Conservation (phyloP, 371 early-diverging fungal species). For the Capillidium heterosporum region DNA sequence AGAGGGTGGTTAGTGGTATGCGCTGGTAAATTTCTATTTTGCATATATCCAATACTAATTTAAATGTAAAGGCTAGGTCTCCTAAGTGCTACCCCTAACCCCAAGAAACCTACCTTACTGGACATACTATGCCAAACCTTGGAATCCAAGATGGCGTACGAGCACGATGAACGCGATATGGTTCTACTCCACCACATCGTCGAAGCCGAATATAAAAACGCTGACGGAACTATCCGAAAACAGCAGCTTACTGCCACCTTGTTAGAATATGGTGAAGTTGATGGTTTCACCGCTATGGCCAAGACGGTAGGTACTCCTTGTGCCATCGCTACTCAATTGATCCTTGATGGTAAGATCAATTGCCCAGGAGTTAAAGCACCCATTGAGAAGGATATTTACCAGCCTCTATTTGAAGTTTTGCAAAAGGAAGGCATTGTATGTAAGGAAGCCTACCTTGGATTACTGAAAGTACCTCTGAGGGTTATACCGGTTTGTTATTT, state of each 20-base stretch:
- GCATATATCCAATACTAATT: background rate
- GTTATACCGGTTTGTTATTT: no score
- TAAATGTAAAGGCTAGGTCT: conserved; percentile 2
- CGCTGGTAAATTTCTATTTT: conserved; percentile 8
- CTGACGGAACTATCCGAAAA: conserved; percentile 15
- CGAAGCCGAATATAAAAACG: conserved; percentile 34
- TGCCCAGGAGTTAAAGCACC: conserved; percentile 62
- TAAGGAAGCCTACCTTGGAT: background rate
- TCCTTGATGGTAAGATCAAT: conserved; percentile 41
- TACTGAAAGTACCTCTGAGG: no score
- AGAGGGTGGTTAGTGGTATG: background rate
- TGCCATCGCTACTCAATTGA: conserved; percentile 68
- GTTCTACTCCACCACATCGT: conserved; percentile 78
- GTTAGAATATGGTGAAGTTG: conserved; percentile 51
- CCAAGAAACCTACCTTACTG: conserved; percentile 17
- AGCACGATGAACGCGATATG: conserved; percentile 62
- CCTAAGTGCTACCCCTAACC: background rate
- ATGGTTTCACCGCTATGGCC: conserved; percentile 74
- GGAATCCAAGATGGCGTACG: conserved; percentile 47
- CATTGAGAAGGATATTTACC: conserved; percentile 50
- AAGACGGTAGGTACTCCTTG: conserved; percentile 77
- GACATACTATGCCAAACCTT: conserved; percentile 63
- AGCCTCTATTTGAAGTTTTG: conserved; percentile 49
- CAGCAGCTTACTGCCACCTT: conserved; percentile 40
- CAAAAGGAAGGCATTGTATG: conserved; percentile 40